phyloP scores from a whole-genome alignment of 78 protist species.

The Kipferlia bialata region DNA sequence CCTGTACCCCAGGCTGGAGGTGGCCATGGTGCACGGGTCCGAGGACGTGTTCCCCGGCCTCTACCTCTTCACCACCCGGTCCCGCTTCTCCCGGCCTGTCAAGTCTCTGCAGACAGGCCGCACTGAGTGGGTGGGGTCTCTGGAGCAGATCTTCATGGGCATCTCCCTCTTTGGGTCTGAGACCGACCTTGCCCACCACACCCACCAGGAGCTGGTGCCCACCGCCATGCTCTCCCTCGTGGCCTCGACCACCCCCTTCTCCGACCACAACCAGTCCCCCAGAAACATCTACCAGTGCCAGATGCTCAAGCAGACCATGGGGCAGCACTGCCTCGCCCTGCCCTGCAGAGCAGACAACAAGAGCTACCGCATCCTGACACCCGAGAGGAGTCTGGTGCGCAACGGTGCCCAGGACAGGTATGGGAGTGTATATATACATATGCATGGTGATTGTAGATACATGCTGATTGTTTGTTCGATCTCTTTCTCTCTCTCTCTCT shows the following conservation, averaged over 20 bases:
- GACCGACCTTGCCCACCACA: not conserved
- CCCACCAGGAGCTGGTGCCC: conserved; percentile 56
- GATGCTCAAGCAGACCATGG: conserved; percentile 86
- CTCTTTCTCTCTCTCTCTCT: too few species aligned
- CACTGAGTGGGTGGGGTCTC: conserved; percentile 68
- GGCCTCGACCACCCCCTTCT: conserved; percentile 89
- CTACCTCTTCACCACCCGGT: conserved; percentile 46
- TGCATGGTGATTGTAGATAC: conserved; percentile 29
- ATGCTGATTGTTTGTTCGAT: conserved; percentile 5
- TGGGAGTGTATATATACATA: too few species aligned
- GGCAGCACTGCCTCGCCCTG: conserved; percentile 54
- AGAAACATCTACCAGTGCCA: conserved; percentile 96
- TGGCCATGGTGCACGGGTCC: not conserved
- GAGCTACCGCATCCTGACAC: conserved; percentile 58
- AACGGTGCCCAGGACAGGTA: conserved; percentile 17
- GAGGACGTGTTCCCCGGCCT: conserved; percentile 43
- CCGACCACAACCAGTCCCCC: conserved; percentile 89
- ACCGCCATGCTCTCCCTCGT: conserved; percentile 59
- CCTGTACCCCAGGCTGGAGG: not conserved
- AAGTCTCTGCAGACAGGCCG: conserved; percentile 25
- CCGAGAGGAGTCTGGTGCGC: conserved; percentile 62
- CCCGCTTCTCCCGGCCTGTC: conserved; percentile 82
- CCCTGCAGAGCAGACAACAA: conserved; percentile 82
- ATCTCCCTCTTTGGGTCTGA: conserved; percentile 54
- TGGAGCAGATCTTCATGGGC: conserved; percentile 74